These are phyloP conservation scores for Westerdykella ornata DNA, from an alignment of 2,329 filamentous ascomycete genomes.

Conservation along the genomic window DNA sequence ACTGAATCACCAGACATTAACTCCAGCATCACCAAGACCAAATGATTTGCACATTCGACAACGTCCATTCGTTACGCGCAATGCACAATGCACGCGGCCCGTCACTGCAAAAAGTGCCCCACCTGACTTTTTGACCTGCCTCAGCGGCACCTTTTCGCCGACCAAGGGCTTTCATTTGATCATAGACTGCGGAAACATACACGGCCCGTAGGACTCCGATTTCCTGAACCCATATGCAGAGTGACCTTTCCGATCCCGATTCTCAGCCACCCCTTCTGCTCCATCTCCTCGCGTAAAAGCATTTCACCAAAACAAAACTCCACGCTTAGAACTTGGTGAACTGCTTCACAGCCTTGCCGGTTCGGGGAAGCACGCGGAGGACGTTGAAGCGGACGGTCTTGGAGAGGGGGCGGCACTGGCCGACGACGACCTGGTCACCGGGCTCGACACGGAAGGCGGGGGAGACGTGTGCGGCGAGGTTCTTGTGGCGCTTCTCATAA, in stretches of 20 bases:
- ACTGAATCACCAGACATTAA: too few species aligned
- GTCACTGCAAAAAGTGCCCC: neutral
- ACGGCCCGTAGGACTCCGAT: slow-evolving; percentile 36
- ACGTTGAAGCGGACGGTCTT: slow-evolving; percentile 99
- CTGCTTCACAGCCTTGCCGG: slow-evolving; percentile 93
- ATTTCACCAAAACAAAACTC: slow-evolving; percentile 20
- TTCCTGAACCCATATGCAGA: slow-evolving; percentile 38
- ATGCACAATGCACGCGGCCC: neutral
- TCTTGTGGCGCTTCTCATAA: slow-evolving; percentile 99
- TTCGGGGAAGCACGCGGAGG: slow-evolving; percentile 94
- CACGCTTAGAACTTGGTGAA: slow-evolving; percentile 92
- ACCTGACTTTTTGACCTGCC: slow-evolving; percentile 29
- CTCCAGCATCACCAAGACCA: too few species aligned
- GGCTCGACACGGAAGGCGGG: slow-evolving; percentile 99
- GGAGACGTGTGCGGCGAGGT: slow-evolving; percentile 97
- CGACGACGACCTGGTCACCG: slow-evolving; percentile 98
- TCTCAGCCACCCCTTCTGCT: slow-evolving; percentile 21
- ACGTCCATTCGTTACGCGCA: neutral
- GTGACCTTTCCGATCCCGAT: slow-evolving; percentile 33
- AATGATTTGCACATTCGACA: neutral
- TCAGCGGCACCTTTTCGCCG: slow-evolving; percentile 29
- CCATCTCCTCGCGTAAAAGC: slow-evolving; percentile 17
- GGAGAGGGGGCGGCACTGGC: slow-evolving; percentile 97
- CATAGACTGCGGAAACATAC: slow-evolving; percentile 38
- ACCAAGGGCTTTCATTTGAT: slow-evolving; percentile 38